Percentiles rank a stretch among this genome's conserved stretches.
phyloP scores from a whole-genome alignment of 202 grass and related monocot species.

The Elaeis oleifera region DNA sequence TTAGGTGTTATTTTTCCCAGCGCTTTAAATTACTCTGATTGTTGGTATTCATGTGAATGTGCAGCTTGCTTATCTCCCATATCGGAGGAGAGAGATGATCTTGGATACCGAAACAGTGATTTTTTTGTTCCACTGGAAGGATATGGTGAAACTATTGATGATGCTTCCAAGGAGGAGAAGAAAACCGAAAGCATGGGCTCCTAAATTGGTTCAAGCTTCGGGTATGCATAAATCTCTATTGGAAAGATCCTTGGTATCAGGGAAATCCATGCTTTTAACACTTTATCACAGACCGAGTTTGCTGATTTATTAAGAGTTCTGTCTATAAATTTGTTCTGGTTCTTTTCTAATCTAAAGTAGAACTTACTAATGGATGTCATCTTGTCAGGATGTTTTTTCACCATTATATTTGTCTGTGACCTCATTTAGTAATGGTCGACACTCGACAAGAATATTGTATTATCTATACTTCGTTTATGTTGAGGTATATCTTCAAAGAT shows the following conservation, averaged over 20 bases:
- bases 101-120: constrained; percentile 81
- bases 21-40: not conserved
- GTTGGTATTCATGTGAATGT: constrained; percentile 25
- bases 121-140: constrained; percentile 72
- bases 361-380: no score
- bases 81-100: constrained; percentile 84
- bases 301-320: no score
- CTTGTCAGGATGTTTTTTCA: no score
- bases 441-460: no score
- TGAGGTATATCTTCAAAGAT: no score
- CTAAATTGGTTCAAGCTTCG: constrained; percentile 97
- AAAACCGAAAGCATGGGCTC: constrained; percentile 76
- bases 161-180: constrained; percentile 86
- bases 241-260: not conserved
- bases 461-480: no score
- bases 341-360: no score
- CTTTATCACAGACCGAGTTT: no score
- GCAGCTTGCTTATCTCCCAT: constrained; percentile 95
- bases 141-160: constrained; percentile 60
- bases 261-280: not conserved
- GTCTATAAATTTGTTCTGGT: no score
- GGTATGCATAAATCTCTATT: constrained; percentile 38
- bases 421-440: no score
- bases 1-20: no score
- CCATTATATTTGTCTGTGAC: no score